These are phyloP conservation scores for Uromyces viciae-fabae DNA, from an alignment of 1,284 basidiomycete species.

Conservation along the genomic window DNA sequence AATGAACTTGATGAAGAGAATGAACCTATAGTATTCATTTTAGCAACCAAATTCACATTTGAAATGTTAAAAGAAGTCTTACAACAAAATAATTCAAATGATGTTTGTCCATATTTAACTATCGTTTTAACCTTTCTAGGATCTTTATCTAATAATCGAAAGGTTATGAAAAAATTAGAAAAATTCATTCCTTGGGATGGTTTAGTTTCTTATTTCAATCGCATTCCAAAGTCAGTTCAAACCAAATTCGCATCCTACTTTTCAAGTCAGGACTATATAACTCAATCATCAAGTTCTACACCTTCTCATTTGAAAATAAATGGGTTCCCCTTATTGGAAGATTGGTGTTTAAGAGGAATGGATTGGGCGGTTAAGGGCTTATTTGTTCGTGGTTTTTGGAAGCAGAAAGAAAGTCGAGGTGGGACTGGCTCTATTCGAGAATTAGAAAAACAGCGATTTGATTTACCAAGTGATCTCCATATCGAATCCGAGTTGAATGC, in stretches of 20 bases:
- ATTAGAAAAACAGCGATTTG: neutral
- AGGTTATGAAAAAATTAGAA: conserved; percentile 65
- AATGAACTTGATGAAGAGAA: conserved; percentile 50
- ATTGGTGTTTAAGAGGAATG: conserved; percentile 92
- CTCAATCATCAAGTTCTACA: conserved; percentile 63
- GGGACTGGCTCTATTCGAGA: neutral
- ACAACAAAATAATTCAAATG: conserved; percentile 47
- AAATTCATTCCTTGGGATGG: conserved; percentile 78
- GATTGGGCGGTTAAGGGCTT: conserved; percentile 86
- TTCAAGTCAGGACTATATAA: conserved; percentile 51
- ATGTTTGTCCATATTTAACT: conserved; percentile 71
- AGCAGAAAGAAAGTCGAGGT: conserved; percentile 46
- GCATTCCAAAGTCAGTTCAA: conserved; percentile 21
- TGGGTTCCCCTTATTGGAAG: conserved; percentile 76
- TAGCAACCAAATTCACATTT: conserved; percentile 75
- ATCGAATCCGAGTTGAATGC: conserved; percentile 37
- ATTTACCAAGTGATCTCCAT: neutral
- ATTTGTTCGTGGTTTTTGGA: conserved; percentile 88
- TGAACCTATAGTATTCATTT: conserved; percentile 65
- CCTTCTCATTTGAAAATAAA: conserved; percentile 56
- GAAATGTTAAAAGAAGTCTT: conserved; percentile 71
- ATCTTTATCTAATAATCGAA: conserved; percentile 67
- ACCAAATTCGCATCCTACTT: conserved; percentile 63
- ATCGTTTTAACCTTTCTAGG: conserved; percentile 81
- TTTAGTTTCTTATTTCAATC: conserved; percentile 55